These are phyloP conservation scores for Cyberlindnera nakhonratchasimensis DNA, from an alignment of 805 yeast species.

Conservation along the genomic window DNA sequence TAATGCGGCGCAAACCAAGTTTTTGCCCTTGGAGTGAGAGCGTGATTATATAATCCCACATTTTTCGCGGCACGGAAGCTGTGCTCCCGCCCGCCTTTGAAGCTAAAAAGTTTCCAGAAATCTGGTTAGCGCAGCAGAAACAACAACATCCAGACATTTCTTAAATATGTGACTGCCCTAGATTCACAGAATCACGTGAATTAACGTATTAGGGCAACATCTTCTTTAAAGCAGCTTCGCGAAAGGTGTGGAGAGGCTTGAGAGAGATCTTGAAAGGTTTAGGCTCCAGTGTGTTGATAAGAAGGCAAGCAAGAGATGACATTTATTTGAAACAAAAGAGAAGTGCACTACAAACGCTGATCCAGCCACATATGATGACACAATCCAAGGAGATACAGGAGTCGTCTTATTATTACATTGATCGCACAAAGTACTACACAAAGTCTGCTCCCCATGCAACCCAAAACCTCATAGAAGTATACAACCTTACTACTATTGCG, in stretches of 20 bases:
- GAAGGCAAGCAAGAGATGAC: neutral
- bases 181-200: slow-evolving; percentile 1
- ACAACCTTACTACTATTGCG: slow-evolving; percentile 65
- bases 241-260: neutral
- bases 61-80: no score
- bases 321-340: neutral
- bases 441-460: slow-evolving; percentile 65
- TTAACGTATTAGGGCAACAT: neutral
- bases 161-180: slow-evolving; percentile 7
- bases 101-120: slow-evolving; percentile 4
- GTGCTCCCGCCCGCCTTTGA: no score
- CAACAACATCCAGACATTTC: slow-evolving; percentile 8
- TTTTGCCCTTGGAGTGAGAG: slow-evolving; percentile 1
- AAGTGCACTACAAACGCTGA: no score
- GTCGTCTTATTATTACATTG: slow-evolving; percentile 38
- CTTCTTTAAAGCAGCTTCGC: neutral
- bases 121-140: slow-evolving; percentile 8
- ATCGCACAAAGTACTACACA: slow-evolving; percentile 28
- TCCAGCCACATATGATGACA: slow-evolving; percentile 3
- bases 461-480: slow-evolving; percentile 65
- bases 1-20: slow-evolving; percentile 13
- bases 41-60: slow-evolving; percentile 16
- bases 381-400: slow-evolving; percentile 15
- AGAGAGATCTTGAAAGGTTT: no score
- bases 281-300: no score